A percentile compares a stretch with the other conserved stretches of the same genome.
Evolutionary conservation across 2,329 filamentous ascomycete species (phyloP).

Genomic region (Cladosporium oxysporum): DNA sequence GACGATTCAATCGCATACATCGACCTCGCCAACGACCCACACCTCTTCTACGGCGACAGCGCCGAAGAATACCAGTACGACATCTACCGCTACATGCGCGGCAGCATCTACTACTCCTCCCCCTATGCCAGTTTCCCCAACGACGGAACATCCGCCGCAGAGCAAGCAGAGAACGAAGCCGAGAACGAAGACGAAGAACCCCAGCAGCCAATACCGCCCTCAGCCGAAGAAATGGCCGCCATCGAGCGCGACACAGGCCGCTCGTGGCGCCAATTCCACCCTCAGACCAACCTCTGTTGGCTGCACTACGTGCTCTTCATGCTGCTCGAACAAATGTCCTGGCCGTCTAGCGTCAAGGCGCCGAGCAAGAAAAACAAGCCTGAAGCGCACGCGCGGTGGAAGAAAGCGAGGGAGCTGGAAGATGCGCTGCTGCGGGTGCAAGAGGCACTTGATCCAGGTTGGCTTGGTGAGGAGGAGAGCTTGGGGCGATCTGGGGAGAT

Average conservation of each 20-base stretch:
- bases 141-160: neutral
- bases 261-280: slow-evolving; percentile 57
- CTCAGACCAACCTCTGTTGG: slow-evolving; percentile 65
- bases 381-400: slow-evolving; percentile 25
- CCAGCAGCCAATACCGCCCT: neutral
- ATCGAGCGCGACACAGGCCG: slow-evolving; percentile 19
- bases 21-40: slow-evolving; percentile 47
- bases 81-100: slow-evolving; percentile 57
- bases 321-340: slow-evolving; percentile 49
- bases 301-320: slow-evolving; percentile 61
- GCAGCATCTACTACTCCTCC: slow-evolving; percentile 41
- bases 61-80: slow-evolving; percentile 57
- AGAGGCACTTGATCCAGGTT: slow-evolving; percentile 41
- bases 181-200: neutral
- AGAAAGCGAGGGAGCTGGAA: slow-evolving; percentile 42
- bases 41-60: slow-evolving; percentile 50
- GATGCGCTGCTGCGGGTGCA: slow-evolving; percentile 40
- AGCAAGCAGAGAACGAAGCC: neutral
- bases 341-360: slow-evolving; percentile 31
- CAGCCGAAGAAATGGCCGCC: slow-evolving; percentile 21
- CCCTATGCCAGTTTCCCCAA: slow-evolving; percentile 41
- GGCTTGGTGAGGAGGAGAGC: slow-evolving; percentile 26
- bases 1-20: slow-evolving; percentile 44
- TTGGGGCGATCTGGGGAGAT: slow-evolving; percentile 34
- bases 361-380: slow-evolving; percentile 25